Conservation (phyloP, 306 rosid genomes). For the Glycyrrhiza uralensis region DNA sequence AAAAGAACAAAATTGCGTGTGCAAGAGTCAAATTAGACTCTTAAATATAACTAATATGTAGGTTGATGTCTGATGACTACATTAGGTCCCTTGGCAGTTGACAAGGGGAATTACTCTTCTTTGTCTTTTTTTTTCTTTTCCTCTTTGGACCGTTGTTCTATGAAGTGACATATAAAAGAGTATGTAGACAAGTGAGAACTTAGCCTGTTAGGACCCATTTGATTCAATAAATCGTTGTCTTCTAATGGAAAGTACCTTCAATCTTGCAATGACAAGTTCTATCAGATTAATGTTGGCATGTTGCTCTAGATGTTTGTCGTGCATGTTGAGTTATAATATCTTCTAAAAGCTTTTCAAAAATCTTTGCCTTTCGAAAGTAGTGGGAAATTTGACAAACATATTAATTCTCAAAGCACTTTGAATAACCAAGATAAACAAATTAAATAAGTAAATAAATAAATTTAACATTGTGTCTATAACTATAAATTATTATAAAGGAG, state of each 20-base stretch:
- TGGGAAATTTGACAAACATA: not conserved
- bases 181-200: slow-evolving; percentile 1
- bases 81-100: not conserved
- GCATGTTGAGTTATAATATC: not conserved
- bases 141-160: slow-evolving; percentile 12
- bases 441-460: too few species aligned
- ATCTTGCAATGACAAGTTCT: slow-evolving; percentile 12
- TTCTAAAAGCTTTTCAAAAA: not conserved
- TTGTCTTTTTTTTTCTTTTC: not conserved
- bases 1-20: not conserved
- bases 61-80: not conserved
- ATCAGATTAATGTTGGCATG: not conserved
- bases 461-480: too few species aligned
- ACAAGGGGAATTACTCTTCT: not conserved
- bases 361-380: not conserved
- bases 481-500: too few species aligned
- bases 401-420: not conserved
- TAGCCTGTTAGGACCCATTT: slow-evolving; percentile 9
- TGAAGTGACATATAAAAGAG: slow-evolving; percentile 12
- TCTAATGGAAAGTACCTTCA: not conserved
- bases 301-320: not conserved
- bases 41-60: not conserved
- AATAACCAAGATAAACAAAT: too few species aligned
- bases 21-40: not conserved
- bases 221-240: slow-evolving; percentile 10